A percentile compares a stretch with the other conserved stretches of the same genome.
phyloP scores from a whole-genome alignment of 495 filamentous ascomycete genomes.

The Venustampulla echinocandica region DNA sequence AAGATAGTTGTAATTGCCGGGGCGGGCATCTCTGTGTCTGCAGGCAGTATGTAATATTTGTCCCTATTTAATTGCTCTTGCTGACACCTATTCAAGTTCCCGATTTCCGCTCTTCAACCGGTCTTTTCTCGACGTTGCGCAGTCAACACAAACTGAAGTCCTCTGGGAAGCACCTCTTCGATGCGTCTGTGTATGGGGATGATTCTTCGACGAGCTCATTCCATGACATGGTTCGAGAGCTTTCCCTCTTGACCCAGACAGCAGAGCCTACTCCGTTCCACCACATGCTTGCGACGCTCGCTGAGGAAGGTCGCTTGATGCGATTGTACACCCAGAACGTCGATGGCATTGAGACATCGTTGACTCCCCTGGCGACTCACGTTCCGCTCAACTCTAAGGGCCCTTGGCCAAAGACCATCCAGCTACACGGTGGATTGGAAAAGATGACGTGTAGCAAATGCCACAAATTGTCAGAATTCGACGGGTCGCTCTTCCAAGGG shows the following conservation, averaged over 20 bases:
- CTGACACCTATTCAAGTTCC: constrained; percentile 54
- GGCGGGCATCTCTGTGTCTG: constrained; percentile 91
- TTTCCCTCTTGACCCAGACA: constrained; percentile 63
- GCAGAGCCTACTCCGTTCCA: constrained; percentile 86
- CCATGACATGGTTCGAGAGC: constrained; percentile 87
- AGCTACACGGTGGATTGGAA: constrained; percentile 86
- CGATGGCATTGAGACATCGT: constrained; percentile 82
- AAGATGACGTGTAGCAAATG: constrained; percentile 98
- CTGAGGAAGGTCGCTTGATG: constrained; percentile 80
- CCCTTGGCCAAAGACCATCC: constrained; percentile 87
- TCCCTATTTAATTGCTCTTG: constrained; percentile 1
- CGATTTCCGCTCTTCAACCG: constrained; percentile 86
- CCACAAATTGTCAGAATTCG: constrained; percentile 58
- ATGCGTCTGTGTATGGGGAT: constrained; percentile 93
- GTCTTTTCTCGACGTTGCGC: constrained; percentile 75
- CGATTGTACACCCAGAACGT: constrained; percentile 95
- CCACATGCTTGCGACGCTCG: constrained; percentile 82
- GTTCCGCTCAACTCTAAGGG: constrained; percentile 61
- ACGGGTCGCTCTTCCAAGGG: constrained; percentile 72
- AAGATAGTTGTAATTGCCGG: constrained; percentile 97
- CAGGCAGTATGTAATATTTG: constrained; percentile 92
- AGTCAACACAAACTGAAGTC: constrained; percentile 84
- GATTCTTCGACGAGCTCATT: constrained; percentile 79
- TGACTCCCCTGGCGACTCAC: constrained; percentile 68
- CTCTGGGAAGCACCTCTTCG: constrained; percentile 91